Evolutionary conservation across 805 yeast species (phyloP), one percentile per base, ranked within the genome.

Genomic region (Candida mattraensis): DNA sequence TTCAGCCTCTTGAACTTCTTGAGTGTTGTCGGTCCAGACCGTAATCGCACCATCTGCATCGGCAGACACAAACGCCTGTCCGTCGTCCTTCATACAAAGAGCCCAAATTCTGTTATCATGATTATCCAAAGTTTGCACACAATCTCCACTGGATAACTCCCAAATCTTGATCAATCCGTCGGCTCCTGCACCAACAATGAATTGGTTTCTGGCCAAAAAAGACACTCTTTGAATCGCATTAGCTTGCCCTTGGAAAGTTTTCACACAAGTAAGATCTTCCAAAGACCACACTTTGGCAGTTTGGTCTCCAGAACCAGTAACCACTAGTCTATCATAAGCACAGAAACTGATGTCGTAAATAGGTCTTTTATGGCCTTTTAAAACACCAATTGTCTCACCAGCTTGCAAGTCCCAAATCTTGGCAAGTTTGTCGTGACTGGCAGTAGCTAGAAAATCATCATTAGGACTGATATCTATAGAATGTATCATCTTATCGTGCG

Each of bases 101-200:
- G 97, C 85, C 99, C 99, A 93, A 32, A 93, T 87, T 64, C 96
- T 79, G 60, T 91, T 93, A 42, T 80, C 87, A 57, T 93, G 99
- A 51, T 81, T 81, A 62, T 91, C 98, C 31, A 89, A 70, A 0
- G 98, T 91, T 39, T 81, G 78, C 14, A 83, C 61, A 54, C 87
- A 76, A 53, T 93, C 99, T 23, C 87, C 93, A 8, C 76, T 64
- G 12, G 64, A 57, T 24, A 76, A 67, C 53, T 87, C 94, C 99
- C 99, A 93, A 5, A 93, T 66, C 59, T 93, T 91, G 39, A 93
- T 73, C 33, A 93, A 72, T 2, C 98, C 98, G 63, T 93, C 99
- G 10, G 98, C 98, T 26, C 96, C 97, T 14, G 88, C 76, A 26
- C 83, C 76, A 13, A 85, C 66, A 4, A 91, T 53, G 57, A 85